A percentile compares a stretch with the other conserved stretches of the same genome.
Conservation (phyloP, 75 land plant species). For the Selaginella moellendorffii region DNA sequence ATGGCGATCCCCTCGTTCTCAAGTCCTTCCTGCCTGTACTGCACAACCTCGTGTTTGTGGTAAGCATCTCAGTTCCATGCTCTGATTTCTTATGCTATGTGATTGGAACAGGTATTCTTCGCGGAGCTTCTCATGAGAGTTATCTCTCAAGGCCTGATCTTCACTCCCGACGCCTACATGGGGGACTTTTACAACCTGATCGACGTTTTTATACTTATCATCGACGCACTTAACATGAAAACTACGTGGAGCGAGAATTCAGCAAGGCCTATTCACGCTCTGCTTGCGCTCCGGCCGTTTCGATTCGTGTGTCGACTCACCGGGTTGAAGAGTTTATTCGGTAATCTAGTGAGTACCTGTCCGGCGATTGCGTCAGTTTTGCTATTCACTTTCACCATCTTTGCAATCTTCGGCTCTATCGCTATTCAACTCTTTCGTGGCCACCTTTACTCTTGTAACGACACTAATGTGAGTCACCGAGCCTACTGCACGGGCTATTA, state of each 20-base stretch:
- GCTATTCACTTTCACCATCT: constrained; percentile 21
- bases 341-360: constrained; percentile 18
- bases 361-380: constrained; percentile 24
- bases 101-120: constrained; percentile 19
- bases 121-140: constrained; percentile 15
- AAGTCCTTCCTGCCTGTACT: background rate
- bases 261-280: background rate
- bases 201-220: constrained; percentile 20
- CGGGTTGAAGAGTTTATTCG: constrained; percentile 15
- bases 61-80: background rate
- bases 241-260: background rate
- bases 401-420: constrained; percentile 20
- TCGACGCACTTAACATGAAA: constrained; percentile 14
- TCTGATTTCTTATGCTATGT: too few relatives aligned
- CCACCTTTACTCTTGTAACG: constrained; percentile 16
- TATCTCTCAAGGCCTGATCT: constrained; percentile 21
- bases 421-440: constrained; percentile 20
- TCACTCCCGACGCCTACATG: constrained; percentile 30
- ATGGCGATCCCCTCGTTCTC: background rate
- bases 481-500: constrained; percentile 20
- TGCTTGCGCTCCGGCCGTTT: constrained; percentile 17
- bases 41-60: background rate
- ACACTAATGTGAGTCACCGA: constrained; percentile 5
- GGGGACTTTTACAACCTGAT: constrained; percentile 27
- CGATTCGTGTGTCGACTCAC: constrained; percentile 23